Evolutionary conservation across 2,329 filamentous ascomycete genomes (phyloP).

Genomic region (Nigrospora sphaerica): DNA sequence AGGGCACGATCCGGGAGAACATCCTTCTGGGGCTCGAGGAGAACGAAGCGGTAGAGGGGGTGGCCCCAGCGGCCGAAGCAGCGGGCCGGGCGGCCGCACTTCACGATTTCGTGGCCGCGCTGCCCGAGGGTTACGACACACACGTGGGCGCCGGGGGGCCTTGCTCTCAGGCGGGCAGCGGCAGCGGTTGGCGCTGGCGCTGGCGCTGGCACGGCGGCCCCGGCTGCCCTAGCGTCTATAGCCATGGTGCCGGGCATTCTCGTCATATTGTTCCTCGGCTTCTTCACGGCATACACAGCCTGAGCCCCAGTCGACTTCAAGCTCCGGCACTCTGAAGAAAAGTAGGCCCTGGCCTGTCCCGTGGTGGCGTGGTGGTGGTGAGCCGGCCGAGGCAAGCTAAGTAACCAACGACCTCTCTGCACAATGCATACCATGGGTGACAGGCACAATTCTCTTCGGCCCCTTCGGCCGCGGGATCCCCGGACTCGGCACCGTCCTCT

Average conservation of each 20-base stretch:
- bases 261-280: constrained; percentile 40
- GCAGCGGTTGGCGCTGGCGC: constrained; percentile 53
- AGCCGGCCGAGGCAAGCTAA: constrained; percentile 5
- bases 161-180: constrained; percentile 52
- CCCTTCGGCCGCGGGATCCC: constrained; percentile 42
- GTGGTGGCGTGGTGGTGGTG: not conserved
- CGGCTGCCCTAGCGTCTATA: constrained; percentile 48
- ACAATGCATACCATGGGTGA: constrained; percentile 51
- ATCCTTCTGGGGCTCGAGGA: constrained; percentile 48
- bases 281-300: constrained; percentile 43
- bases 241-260: constrained; percentile 45
- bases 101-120: constrained; percentile 49
- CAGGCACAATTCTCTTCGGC: constrained; percentile 46
- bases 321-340: constrained; percentile 40
- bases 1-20: constrained; percentile 50
- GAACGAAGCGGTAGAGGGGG: constrained; percentile 31
- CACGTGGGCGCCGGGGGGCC: constrained; percentile 16
- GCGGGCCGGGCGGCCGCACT: constrained; percentile 49
- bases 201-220: constrained; percentile 63
- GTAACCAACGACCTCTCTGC: constrained; percentile 8
- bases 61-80: constrained; percentile 36
- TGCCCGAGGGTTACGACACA: constrained; percentile 35
- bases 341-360: constrained; percentile 16
- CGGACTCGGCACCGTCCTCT: constrained; percentile 40
- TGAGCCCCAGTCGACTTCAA: constrained; percentile 46